phyloP scores from a whole-genome alignment of 495 filamentous ascomycete species.

The Penicillium pancosmium region DNA sequence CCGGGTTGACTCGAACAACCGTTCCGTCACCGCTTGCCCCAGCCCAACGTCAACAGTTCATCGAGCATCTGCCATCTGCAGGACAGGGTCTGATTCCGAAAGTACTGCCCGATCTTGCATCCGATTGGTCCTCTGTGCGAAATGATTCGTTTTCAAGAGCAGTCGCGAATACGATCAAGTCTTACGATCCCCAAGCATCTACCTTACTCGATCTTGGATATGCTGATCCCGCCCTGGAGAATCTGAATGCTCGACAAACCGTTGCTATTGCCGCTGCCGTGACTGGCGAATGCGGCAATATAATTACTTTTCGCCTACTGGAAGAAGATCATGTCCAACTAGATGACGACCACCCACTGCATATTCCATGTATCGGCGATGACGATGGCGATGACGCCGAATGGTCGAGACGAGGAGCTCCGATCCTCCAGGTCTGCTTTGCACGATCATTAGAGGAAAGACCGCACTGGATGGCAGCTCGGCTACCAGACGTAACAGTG shows the following conservation, averaged over 20 bases:
- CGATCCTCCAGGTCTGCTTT: slow-evolving; percentile 71
- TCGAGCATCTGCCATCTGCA: slow-evolving; percentile 14
- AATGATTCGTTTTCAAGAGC: slow-evolving; percentile 37
- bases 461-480: slow-evolving; percentile 63
- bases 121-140: slow-evolving; percentile 34
- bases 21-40: slow-evolving; percentile 27
- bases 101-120: slow-evolving; percentile 42
- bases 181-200: slow-evolving; percentile 43
- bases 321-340: slow-evolving; percentile 37
- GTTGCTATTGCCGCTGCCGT: slow-evolving; percentile 48
- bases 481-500: slow-evolving; percentile 56
- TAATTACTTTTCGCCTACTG: slow-evolving; percentile 42
- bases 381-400: slow-evolving; percentile 47
- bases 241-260: slow-evolving; percentile 27
- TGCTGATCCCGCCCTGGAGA: slow-evolving; percentile 36
- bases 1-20: slow-evolving; percentile 37
- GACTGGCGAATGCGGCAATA: slow-evolving; percentile 47
- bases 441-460: slow-evolving; percentile 50
- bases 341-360: slow-evolving; percentile 21
- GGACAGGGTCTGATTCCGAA: slow-evolving; percentile 28
- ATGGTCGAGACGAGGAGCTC: slow-evolving; percentile 57
- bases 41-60: slow-evolving; percentile 15
- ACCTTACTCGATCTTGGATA: slow-evolving; percentile 47
- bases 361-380: slow-evolving; percentile 36
- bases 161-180: slow-evolving; percentile 29